These are phyloP conservation scores for Erodium moschatum DNA, from an alignment of 441 rosid genomes.

Conservation along the genomic window DNA sequence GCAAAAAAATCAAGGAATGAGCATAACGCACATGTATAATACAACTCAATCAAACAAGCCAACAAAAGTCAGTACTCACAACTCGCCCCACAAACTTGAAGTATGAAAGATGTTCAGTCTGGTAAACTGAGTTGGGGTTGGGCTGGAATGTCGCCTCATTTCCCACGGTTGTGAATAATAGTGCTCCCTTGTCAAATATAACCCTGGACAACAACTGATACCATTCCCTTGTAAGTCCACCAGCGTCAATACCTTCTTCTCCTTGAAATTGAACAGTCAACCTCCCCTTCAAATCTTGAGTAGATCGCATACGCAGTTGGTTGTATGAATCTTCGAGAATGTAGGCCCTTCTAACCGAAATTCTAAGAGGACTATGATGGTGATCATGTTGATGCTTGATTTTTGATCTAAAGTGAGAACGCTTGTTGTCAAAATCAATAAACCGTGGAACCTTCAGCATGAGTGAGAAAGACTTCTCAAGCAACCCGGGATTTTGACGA, in stretches of 20 bases:
- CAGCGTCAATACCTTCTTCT: conserved; percentile 99
- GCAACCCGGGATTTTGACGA: conserved; percentile 71
- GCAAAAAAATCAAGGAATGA: conserved; percentile 13
- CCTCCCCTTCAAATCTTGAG: conserved; percentile 82
- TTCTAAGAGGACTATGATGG: conserved; percentile 76
- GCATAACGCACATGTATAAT: too few relatives aligned
- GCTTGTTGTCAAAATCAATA: conserved; percentile 90
- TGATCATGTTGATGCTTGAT: conserved; percentile 86
- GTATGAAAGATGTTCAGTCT: conserved; percentile 94
- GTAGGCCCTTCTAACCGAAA: conserved; percentile 84
- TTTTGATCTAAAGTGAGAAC: conserved; percentile 82
- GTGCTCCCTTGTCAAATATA: conserved; percentile 87
- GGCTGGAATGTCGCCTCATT: conserved; percentile 95
- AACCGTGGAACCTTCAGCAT: conserved; percentile 87
- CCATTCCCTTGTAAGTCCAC: conserved; percentile 97
- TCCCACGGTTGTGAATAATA: conserved; percentile 93
- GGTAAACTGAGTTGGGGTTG: conserved; percentile 90
- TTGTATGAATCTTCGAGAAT: conserved; percentile 96
- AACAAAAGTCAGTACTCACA: conserved; percentile 33
- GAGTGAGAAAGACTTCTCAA: conserved; percentile 86
- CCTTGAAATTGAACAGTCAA: conserved; percentile 94
- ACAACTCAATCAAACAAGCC: not conserved
- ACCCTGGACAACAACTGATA: conserved; percentile 94
- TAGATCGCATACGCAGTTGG: conserved; percentile 90
- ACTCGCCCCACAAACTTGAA: conserved; percentile 94